These are phyloP conservation scores for Ceratobasidium theobromae DNA, from an alignment of 1,284 basidiomycete species.

Conservation along the genomic window DNA sequence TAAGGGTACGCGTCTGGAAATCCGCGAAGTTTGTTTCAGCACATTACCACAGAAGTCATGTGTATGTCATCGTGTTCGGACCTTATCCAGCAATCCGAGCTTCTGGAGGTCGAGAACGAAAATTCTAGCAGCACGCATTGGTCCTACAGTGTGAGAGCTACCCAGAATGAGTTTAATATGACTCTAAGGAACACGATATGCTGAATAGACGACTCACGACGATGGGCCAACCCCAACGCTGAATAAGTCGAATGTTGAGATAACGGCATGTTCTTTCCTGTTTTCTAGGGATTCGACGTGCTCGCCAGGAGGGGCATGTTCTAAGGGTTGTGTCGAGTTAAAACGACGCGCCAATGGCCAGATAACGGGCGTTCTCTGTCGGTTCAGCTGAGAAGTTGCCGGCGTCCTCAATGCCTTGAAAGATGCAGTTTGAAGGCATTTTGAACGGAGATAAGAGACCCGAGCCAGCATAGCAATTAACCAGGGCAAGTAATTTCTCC, in stretches of 20 bases:
- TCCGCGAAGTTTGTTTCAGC: conserved; percentile 5
- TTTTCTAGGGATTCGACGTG: neutral
- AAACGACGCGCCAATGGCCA: neutral
- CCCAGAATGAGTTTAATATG: conserved; percentile 38
- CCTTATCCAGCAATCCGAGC: conserved; percentile 70
- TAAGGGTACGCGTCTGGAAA: conserved; percentile 55
- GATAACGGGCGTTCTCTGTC: no score
- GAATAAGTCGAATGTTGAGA: conserved; percentile 91
- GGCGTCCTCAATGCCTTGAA: neutral
- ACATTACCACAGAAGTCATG: conserved; percentile 7
- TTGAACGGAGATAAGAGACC: no score
- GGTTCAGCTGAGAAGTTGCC: no score
- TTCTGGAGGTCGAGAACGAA: conserved; percentile 79
- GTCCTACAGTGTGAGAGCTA: conserved; percentile 78
- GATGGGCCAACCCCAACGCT: conserved; percentile 69
- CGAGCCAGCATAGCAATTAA: no score
- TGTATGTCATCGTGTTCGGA: conserved; percentile 39
- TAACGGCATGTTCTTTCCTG: conserved; percentile 80
- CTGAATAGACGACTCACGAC: conserved; percentile 37
- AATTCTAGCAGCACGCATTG: conserved; percentile 89
- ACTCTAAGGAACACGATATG: conserved; percentile 1
- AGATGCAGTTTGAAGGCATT: no score
- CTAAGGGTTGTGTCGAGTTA: neutral
- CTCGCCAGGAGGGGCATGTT: neutral
- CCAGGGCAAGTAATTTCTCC: no score